phyloP scores from a whole-genome alignment of 169 alveolate species.

The Plasmodium vinckei region DNA sequence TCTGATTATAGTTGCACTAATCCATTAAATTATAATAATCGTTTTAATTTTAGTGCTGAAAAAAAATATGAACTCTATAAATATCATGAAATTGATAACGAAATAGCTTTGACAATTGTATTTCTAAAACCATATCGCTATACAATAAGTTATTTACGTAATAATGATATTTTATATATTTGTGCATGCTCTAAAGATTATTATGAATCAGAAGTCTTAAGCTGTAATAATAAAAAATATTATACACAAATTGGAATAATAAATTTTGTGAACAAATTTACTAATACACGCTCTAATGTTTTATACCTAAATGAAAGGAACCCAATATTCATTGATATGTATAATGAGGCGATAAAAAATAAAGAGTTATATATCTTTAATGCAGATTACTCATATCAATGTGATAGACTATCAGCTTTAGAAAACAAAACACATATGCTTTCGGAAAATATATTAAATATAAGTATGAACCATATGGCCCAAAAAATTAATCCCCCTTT shows the following conservation, averaged over 20 bases:
- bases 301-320: constrained; percentile 14
- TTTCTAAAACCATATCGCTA: neutral
- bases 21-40: neutral
- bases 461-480: neutral
- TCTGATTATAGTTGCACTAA: neutral
- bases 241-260: constrained; percentile 3
- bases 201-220: neutral
- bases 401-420: constrained; percentile 9
- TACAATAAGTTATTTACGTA: neutral
- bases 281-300: neutral
- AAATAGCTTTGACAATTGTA: constrained; percentile 41
- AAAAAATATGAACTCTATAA: constrained; percentile 6
- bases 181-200: constrained; percentile 62
- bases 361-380: constrained; percentile 22
- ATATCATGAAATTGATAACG: constrained; percentile 49
- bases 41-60: neutral
- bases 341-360: neutral
- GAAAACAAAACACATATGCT: too few species aligned
- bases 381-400: constrained; percentile 35
- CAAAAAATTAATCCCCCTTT: constrained; percentile 22
- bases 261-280: neutral
- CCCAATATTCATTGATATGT: neutral
- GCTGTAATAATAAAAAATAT: neutral
- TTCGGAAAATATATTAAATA: neutral
- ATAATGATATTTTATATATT: constrained; percentile 4